Conservation (phyloP, 768 basidiomycete genomes). For the Dentipellis fragilis region DNA sequence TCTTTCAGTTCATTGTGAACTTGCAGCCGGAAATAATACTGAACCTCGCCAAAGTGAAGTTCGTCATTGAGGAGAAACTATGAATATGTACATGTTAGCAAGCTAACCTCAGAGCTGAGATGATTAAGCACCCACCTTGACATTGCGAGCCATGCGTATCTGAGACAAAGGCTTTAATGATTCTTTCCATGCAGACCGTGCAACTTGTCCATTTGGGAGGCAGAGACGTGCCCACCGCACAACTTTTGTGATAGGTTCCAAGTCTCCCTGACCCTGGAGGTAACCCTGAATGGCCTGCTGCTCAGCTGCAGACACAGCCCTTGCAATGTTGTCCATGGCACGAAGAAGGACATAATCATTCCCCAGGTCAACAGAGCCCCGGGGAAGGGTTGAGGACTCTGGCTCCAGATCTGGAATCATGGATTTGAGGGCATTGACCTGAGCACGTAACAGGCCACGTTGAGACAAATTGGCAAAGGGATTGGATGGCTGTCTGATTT, state of each 20-base stretch:
- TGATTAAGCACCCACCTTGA: slow-evolving; percentile 11
- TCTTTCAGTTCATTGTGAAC: neutral
- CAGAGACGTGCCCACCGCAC: slow-evolving; percentile 16
- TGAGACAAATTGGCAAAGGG: slow-evolving; percentile 18
- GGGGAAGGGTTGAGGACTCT: neutral
- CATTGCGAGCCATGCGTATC: slow-evolving; percentile 7
- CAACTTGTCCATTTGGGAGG: slow-evolving; percentile 15
- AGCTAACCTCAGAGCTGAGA: neutral
- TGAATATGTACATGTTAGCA: neutral
- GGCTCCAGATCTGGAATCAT: slow-evolving; percentile 2
- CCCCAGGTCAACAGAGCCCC: slow-evolving; percentile 11
- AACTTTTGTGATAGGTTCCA: neutral
- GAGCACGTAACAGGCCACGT: slow-evolving; percentile 9
- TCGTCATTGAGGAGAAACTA: neutral
- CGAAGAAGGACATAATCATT: slow-evolving; percentile 17
- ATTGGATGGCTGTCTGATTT: slow-evolving; percentile 18
- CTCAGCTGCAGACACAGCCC: neutral
- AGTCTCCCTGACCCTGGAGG: neutral
- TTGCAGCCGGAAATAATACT: slow-evolving; percentile 5
- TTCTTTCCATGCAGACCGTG: slow-evolving; percentile 6
- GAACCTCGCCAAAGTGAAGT: slow-evolving; percentile 3
- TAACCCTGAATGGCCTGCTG: neutral
- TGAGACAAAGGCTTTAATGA: neutral
- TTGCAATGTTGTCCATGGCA: neutral
- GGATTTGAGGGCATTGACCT: slow-evolving; percentile 1